These are phyloP conservation scores for Pyrenopolyporus hunteri DNA, from an alignment of 495 filamentous ascomycete species.

Conservation along the genomic window DNA sequence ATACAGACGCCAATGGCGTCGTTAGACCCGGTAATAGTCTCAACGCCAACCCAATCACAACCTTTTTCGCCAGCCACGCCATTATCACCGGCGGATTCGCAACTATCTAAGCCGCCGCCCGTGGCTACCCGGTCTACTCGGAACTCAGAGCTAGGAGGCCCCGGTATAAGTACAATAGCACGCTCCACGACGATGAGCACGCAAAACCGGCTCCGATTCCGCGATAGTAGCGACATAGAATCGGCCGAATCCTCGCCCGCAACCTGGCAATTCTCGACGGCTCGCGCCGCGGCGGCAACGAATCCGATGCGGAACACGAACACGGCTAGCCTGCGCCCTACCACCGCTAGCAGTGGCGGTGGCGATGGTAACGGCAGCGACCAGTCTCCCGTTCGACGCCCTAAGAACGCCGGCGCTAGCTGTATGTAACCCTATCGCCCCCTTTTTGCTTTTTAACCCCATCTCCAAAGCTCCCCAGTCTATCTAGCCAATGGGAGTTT, in stretches of 20 bases:
- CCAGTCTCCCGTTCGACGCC: conserved; percentile 16
- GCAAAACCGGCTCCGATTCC: conserved; percentile 36
- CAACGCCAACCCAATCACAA: background rate
- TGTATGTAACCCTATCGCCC: background rate
- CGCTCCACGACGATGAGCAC: conserved; percentile 11
- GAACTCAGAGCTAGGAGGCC: conserved; percentile 1
- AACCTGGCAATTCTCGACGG: conserved; percentile 8
- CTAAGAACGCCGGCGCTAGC: conserved; percentile 33
- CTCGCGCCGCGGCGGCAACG: background rate
- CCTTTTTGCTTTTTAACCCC: background rate
- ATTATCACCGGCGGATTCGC: conserved; percentile 1
- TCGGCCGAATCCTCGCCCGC: conserved; percentile 34
- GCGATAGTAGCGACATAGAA: conserved; percentile 41
- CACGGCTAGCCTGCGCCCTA: conserved; percentile 22
- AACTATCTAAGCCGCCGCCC: conserved; percentile 1
- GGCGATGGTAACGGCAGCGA: background rate
- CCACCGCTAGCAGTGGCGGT: background rate
- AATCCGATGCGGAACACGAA: conserved; percentile 26
- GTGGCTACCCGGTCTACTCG: conserved; percentile 9
- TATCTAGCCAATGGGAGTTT: background rate
- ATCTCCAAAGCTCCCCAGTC: background rate
- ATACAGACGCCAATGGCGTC: background rate
- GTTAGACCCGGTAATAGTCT: background rate
- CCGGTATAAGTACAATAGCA: background rate
- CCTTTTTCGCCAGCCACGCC: conserved; percentile 1